phyloP scores from a whole-genome alignment of 2,329 filamentous ascomycete species.

The Pseudocercospora fuligena region DNA sequence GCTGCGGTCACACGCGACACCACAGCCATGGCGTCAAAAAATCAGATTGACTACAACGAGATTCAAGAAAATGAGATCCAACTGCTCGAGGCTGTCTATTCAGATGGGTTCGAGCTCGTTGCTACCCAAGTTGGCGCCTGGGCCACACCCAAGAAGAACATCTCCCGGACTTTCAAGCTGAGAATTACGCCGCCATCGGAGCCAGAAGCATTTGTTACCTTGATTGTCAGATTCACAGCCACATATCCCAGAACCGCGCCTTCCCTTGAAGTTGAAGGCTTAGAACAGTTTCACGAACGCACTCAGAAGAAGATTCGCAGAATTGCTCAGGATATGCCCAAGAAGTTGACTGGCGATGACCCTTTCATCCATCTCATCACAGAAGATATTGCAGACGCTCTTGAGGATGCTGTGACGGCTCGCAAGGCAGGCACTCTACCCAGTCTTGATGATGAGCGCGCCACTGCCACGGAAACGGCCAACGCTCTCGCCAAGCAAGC shows the following conservation, averaged over 20 bases:
- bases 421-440: constrained; percentile 77
- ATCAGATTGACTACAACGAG: constrained; percentile 71
- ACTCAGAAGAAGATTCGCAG: constrained; percentile 73
- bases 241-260: constrained; percentile 89
- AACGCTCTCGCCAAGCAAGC: constrained; percentile 60
- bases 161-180: constrained; percentile 75
- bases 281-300: constrained; percentile 68
- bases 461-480: constrained; percentile 76
- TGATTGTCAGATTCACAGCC: constrained; percentile 82
- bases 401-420: constrained; percentile 83
- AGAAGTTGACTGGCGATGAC: constrained; percentile 61
- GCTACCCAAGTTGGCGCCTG: constrained; percentile 72
- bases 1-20: constrained; percentile 14
- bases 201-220: constrained; percentile 69
- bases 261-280: constrained; percentile 69
- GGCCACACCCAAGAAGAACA: constrained; percentile 76
- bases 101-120: constrained; percentile 81
- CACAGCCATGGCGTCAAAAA: constrained; percentile 54
- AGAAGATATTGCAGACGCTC: constrained; percentile 66
- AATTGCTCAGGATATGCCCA: constrained; percentile 71
- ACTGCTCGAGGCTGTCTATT: constrained; percentile 84
- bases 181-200: constrained; percentile 75
- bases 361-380: constrained; percentile 70
- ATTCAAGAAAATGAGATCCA: constrained; percentile 87
- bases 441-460: constrained; percentile 87